Percentiles rank a stretch among this genome's conserved stretches.
These are phyloP conservation scores for Osmozyma mogii DNA, from an alignment of 805 yeast genomes.

Conservation along the genomic window DNA sequence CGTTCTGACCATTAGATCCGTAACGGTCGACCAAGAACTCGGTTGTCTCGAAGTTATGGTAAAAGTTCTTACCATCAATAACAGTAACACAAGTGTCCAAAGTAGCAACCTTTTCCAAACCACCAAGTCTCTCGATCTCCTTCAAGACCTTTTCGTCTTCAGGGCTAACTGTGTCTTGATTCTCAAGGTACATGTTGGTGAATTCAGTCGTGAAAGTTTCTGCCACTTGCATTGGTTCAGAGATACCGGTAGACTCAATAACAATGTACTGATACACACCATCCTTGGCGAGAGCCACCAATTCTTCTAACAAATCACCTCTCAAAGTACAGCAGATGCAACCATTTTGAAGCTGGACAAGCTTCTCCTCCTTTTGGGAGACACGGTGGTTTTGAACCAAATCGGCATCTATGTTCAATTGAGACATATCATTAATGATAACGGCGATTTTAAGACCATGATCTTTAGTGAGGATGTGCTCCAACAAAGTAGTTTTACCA, in stretches of 20 bases:
- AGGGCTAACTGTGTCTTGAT: slow-evolving; percentile 12
- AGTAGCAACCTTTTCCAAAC: slow-evolving; percentile 29
- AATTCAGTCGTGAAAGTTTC: slow-evolving; percentile 40
- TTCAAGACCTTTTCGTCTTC: slow-evolving; percentile 14
- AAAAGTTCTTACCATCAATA: slow-evolving; percentile 35
- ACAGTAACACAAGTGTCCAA: slow-evolving; percentile 43
- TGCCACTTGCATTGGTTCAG: slow-evolving; percentile 46
- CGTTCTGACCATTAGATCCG: slow-evolving; percentile 33
- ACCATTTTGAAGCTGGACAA: slow-evolving; percentile 40
- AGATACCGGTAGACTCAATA: slow-evolving; percentile 40
- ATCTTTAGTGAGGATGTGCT: slow-evolving; percentile 29
- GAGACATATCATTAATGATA: slow-evolving; percentile 39
- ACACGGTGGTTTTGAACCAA: slow-evolving; percentile 32
- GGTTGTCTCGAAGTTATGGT: slow-evolving; percentile 35
- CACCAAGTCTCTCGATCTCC: slow-evolving; percentile 29
- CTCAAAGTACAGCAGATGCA: slow-evolving; percentile 43
- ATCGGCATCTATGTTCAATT: slow-evolving; percentile 36
- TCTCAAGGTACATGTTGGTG: slow-evolving; percentile 23
- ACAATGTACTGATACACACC: slow-evolving; percentile 35
- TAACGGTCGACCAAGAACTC: slow-evolving; percentile 34
- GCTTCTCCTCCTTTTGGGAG: slow-evolving; percentile 33
- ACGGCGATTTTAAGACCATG: slow-evolving; percentile 39
- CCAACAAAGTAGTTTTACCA: slow-evolving; percentile 41
- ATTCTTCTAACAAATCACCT: slow-evolving; percentile 39
- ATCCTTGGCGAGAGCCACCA: slow-evolving; percentile 25